These are phyloP conservation scores for Verruconis gallopava DNA, from an alignment of 2,329 filamentous ascomycete genomes.

Conservation along the genomic window DNA sequence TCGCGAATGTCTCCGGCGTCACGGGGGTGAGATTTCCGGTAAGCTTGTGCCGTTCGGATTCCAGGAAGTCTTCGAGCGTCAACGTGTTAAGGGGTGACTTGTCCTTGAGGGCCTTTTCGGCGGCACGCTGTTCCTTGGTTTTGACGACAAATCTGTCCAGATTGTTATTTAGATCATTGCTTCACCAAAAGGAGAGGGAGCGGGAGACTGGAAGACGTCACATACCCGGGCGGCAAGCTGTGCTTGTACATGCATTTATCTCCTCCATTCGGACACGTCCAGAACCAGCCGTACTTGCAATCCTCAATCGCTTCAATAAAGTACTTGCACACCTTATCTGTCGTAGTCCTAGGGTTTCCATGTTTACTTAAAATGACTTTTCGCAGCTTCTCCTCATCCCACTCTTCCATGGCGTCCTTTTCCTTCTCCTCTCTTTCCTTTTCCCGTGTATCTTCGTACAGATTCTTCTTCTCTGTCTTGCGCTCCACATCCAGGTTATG, in stretches of 20 bases:
- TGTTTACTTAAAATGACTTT: conserved; percentile 91
- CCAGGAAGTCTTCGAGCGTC: conserved; percentile 92
- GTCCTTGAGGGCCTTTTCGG: conserved; percentile 90
- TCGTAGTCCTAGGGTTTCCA: conserved; percentile 87
- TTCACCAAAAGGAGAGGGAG: not conserved
- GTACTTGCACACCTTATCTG: conserved; percentile 98
- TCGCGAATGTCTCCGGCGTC: conserved; percentile 80
- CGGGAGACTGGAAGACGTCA: conserved; percentile 15
- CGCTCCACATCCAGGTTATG: conserved; percentile 83
- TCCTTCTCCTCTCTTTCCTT: conserved; percentile 65
- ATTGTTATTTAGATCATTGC: conserved; percentile 13
- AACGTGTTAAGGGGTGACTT: conserved; percentile 91
- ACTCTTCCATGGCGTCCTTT: conserved; percentile 84
- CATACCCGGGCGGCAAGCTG: conserved; percentile 83
- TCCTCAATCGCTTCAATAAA: conserved; percentile 97
- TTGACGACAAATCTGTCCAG: conserved; percentile 73
- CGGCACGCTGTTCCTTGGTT: conserved; percentile 90
- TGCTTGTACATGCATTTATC: conserved; percentile 99
- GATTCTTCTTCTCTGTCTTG: conserved; percentile 80
- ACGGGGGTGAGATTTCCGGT: conserved; percentile 86
- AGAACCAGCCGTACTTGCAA: conserved; percentile 99
- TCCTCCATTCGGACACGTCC: conserved; percentile 90
- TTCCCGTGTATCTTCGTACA: conserved; percentile 75
- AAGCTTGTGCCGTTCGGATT: conserved; percentile 91
- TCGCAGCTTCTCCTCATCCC: conserved; percentile 93